Evolutionary conservation across 805 yeast genomes (phyloP).

Genomic region (Metschnikowia reukaufii): DNA sequence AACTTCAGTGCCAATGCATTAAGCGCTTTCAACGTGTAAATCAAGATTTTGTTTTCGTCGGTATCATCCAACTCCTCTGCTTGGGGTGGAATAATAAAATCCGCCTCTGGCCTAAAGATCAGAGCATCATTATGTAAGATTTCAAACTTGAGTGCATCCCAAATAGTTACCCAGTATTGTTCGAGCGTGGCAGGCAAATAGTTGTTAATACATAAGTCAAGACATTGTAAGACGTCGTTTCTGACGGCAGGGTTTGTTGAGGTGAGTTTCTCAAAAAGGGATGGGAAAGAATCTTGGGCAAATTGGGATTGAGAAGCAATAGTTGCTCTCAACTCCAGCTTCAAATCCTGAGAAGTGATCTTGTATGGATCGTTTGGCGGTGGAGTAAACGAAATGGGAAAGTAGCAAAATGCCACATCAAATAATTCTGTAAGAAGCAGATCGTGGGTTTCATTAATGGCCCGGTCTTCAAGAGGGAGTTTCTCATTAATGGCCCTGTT

Average conservation of each 20-base stretch:
- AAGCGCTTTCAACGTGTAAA: conserved; percentile 39
- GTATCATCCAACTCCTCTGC: conserved; percentile 30
- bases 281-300: conserved; percentile 74
- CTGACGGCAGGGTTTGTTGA: conserved; percentile 74
- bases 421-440: conserved; percentile 66
- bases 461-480: conserved; percentile 30
- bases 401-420: conserved; percentile 89
- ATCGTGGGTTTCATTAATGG: conserved; percentile 32
- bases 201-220: conserved; percentile 53
- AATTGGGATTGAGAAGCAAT: conserved; percentile 60
- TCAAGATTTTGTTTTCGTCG: conserved; percentile 36
- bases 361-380: conserved; percentile 87
- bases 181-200: conserved; percentile 52
- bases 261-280: conserved; percentile 73
- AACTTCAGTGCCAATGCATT: conserved; percentile 31
- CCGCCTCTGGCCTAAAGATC: conserved; percentile 28
- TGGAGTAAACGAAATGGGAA: conserved; percentile 93
- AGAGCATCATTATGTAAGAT: conserved; percentile 70
- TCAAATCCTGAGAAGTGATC: conserved; percentile 73
- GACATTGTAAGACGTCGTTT: conserved; percentile 67
- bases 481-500: conserved; percentile 46
- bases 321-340: conserved; percentile 57
- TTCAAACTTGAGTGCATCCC: conserved; percentile 89
- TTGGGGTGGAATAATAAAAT: conserved; percentile 27
- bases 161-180: conserved; percentile 68